Evolutionary conservation across 305 asterid species (phyloP).

Genomic region (Fraxinus latifolia): DNA sequence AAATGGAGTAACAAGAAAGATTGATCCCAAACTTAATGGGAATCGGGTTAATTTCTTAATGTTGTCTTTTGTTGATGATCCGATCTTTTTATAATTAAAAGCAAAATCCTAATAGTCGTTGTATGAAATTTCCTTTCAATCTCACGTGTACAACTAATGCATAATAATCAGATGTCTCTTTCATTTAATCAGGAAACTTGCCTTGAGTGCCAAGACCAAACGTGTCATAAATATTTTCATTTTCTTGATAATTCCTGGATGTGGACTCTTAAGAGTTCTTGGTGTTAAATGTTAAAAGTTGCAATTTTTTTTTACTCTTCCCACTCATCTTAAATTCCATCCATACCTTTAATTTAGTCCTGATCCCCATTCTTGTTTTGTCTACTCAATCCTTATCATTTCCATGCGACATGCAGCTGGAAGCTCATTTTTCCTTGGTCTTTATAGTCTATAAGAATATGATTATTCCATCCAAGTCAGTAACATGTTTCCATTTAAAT

Average conservation of each 20-base stretch:
- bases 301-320: too few species aligned
- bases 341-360: constrained; percentile 6
- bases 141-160: not conserved
- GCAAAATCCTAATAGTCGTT: not conserved
- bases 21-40: not conserved
- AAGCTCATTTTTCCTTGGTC: not conserved
- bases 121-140: not conserved
- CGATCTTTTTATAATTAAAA: not conserved
- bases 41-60: too few species aligned
- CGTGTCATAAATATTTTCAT: not conserved
- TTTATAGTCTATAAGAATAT: not conserved
- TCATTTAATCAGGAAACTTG: not conserved
- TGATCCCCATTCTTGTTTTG: not conserved
- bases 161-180: not conserved
- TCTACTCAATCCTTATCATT: constrained; percentile 9
- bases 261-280: not conserved
- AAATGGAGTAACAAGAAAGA: not conserved
- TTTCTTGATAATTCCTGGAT: not conserved
- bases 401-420: not conserved
- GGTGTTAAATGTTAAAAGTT: not conserved
- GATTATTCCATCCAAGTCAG: not conserved
- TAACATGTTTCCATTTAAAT: not conserved
- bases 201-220: not conserved
- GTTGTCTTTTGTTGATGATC: not conserved
- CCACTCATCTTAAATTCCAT: not conserved